A percentile compares a stretch with the other conserved stretches of the same genome.
Evolutionary conservation across 371 early-diverging fungal genomes (phyloP).

Genomic region (Mortierella sp.): DNA sequence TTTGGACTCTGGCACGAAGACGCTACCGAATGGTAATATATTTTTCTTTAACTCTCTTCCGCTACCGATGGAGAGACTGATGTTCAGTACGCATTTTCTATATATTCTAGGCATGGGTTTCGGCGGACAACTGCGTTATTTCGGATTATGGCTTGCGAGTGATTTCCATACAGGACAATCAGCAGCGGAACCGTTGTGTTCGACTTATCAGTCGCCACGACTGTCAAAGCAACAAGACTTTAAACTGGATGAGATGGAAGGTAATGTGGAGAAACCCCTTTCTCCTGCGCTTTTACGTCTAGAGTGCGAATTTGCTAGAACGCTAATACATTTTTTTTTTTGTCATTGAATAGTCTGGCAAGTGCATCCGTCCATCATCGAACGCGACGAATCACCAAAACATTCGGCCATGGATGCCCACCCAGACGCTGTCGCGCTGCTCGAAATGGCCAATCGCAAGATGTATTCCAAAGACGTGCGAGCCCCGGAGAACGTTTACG

Average conservation of each 20-base stretch:
- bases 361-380: slow-evolving; percentile 67
- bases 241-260: slow-evolving; percentile 77
- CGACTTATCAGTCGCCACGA: slow-evolving; percentile 75
- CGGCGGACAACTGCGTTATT: slow-evolving; percentile 88
- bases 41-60: neutral
- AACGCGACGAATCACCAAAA: slow-evolving; percentile 65
- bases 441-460: slow-evolving; percentile 88
- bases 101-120: slow-evolving; percentile 66
- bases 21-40: slow-evolving; percentile 82
- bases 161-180: slow-evolving; percentile 80
- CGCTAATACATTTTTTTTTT: neutral
- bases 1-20: slow-evolving; percentile 82
- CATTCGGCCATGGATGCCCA: slow-evolving; percentile 72
- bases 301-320: too few relatives aligned
- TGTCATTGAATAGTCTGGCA: slow-evolving; percentile 67
- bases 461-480: slow-evolving; percentile 82
- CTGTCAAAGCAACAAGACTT: slow-evolving; percentile 72
- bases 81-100: too few relatives aligned
- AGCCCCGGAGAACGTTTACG: slow-evolving; percentile 55
- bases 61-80: slow-evolving; percentile 6
- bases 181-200: slow-evolving; percentile 73
- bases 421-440: slow-evolving; percentile 80
- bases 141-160: slow-evolving; percentile 83
- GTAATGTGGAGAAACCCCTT: slow-evolving; percentile 54
- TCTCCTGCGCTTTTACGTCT: too few relatives aligned